A percentile compares a stretch with the other conserved stretches of the same genome.
Conservation (phyloP, 2,329 filamentous ascomycete genomes). For the Chrysoporthe puriensis region DNA sequence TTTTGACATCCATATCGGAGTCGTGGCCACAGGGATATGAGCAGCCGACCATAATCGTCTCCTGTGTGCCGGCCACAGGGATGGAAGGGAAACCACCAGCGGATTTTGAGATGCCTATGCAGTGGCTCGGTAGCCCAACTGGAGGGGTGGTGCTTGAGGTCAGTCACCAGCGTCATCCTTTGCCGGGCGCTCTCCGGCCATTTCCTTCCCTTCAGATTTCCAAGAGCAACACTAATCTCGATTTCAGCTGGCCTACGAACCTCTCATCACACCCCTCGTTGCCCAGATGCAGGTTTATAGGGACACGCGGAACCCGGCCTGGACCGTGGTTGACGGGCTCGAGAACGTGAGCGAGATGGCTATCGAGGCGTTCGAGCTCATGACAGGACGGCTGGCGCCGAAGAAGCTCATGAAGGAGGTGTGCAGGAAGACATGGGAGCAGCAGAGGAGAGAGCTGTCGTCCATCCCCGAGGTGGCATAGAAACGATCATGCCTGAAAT, state of each 20-base stretch:
- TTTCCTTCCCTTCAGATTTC: background rate
- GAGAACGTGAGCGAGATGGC: slow-evolving; percentile 76
- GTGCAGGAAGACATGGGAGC: slow-evolving; percentile 48
- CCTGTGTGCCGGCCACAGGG: slow-evolving; percentile 70
- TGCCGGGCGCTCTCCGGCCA: background rate
- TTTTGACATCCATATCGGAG: slow-evolving; percentile 60
- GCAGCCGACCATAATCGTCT: slow-evolving; percentile 71
- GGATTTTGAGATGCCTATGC: slow-evolving; percentile 69
- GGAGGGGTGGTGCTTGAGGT: slow-evolving; percentile 74
- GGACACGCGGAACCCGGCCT: slow-evolving; percentile 58
- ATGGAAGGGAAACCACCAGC: slow-evolving; percentile 63
- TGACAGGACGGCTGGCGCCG: slow-evolving; percentile 73
- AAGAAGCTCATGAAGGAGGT: slow-evolving; percentile 69
- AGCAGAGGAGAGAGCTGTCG: slow-evolving; percentile 37
- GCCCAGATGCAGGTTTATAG: slow-evolving; percentile 61
- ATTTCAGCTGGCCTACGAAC: slow-evolving; percentile 66
- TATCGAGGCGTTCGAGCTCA: slow-evolving; percentile 75
- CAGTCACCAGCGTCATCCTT: slow-evolving; percentile 17
- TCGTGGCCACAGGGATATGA: slow-evolving; percentile 66
- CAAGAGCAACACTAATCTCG: slow-evolving; percentile 18
- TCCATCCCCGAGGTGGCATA: slow-evolving; percentile 15
- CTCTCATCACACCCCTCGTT: slow-evolving; percentile 69
- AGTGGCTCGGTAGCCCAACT: slow-evolving; percentile 71
- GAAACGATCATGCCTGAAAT: background rate
- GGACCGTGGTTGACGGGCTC: slow-evolving; percentile 73